Conservation (phyloP, 345 rosid species). For the Eucalyptus albens region DNA sequence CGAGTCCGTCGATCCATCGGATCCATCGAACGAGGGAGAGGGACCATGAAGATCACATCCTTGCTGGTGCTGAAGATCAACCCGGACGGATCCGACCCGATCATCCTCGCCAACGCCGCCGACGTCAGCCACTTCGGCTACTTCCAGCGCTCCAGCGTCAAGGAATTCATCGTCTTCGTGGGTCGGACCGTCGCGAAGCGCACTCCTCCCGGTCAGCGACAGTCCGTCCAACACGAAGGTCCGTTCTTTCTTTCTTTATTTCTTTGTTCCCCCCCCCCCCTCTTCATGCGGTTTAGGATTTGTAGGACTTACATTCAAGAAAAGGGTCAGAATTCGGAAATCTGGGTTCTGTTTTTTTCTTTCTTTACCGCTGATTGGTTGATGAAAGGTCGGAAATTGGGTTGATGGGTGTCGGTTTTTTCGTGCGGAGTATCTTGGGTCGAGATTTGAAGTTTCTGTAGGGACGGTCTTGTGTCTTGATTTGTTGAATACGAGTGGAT, state of each 20-base stretch:
- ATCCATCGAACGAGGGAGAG: neutral
- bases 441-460: neutral
- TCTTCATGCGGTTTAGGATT: neutral
- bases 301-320: neutral
- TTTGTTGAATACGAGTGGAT: neutral
- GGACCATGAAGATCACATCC: slow-evolving; percentile 83
- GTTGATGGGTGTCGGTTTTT: neutral
- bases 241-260: neutral
- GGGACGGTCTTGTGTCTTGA: neutral
- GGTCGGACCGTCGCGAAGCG: slow-evolving; percentile 93
- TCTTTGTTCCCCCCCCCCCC: neutral
- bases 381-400: neutral
- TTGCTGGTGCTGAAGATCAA: slow-evolving; percentile 63
- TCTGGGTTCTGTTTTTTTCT: neutral
- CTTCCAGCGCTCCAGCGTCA: slow-evolving; percentile 80
- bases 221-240: slow-evolving; percentile 95
- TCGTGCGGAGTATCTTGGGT: neutral
- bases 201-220: slow-evolving; percentile 76
- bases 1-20: neutral
- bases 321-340: neutral
- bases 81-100: slow-evolving; percentile 59
- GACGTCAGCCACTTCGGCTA: slow-evolving; percentile 89
- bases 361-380: neutral
- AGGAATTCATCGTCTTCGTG: slow-evolving; percentile 77
- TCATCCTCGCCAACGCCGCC: slow-evolving; percentile 51